Evolutionary conservation across 1,284 basidiomycete genomes (phyloP).

Genomic region (Rhodotorula sp.): DNA sequence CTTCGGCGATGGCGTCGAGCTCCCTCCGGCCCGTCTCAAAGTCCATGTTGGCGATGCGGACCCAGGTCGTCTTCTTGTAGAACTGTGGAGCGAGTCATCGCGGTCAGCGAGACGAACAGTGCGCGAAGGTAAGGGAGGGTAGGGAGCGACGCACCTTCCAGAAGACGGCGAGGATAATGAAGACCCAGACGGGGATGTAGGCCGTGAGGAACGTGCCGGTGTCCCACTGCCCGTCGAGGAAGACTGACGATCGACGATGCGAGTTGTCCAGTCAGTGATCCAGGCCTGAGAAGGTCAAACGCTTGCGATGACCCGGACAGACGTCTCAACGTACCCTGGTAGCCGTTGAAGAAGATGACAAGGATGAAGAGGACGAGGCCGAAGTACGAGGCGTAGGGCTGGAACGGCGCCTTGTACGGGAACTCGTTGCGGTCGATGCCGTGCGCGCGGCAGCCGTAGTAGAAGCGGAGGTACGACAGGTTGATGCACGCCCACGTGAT

Average conservation of each 20-base stretch:
- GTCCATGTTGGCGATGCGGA: conserved; percentile 38
- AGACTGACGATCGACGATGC: conserved; percentile 10
- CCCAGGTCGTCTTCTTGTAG: conserved; percentile 34
- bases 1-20: conserved; percentile 32
- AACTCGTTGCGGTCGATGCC: conserved; percentile 60
- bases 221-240: conserved; percentile 31
- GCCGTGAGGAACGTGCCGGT: conserved; percentile 20
- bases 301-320: neutral
- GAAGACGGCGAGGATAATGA: conserved; percentile 22
- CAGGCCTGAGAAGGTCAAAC: neutral
- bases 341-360: conserved; percentile 36
- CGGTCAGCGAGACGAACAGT: neutral
- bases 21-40: conserved; percentile 27
- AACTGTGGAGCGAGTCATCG: neutral
- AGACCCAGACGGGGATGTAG: conserved; percentile 17
- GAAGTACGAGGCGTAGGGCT: conserved; percentile 48
- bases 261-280: neutral
- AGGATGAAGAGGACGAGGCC: conserved; percentile 26
- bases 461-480: conserved; percentile 65
- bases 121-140: too few relatives aligned
- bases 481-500: conserved; percentile 63
- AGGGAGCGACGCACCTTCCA: conserved; percentile 31
- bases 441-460: conserved; percentile 43
- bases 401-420: conserved; percentile 57
- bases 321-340: neutral